Conservation (phyloP, 192 early-diverging fungal species). For the Spizellomyces sp. region DNA sequence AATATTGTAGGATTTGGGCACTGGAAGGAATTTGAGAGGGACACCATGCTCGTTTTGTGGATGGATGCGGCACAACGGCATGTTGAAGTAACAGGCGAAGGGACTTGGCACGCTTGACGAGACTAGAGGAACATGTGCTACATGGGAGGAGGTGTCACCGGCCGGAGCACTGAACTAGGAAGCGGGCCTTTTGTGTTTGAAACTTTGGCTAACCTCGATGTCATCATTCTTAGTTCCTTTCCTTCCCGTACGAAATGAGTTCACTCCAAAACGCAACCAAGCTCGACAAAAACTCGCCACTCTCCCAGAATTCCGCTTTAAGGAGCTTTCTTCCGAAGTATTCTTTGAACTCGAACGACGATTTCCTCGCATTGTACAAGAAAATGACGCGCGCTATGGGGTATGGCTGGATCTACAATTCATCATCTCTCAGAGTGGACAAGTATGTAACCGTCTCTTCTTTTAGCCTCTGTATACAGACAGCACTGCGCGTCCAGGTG, state of each 20-base stretch:
- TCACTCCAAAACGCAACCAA: constrained; percentile 92
- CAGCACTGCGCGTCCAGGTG: too few species aligned
- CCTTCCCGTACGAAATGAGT: constrained; percentile 81
- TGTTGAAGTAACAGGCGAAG: too few species aligned
- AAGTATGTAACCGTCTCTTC: too few species aligned
- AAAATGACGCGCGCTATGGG: constrained; percentile 5
- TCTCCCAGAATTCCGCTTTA: constrained; percentile 78
- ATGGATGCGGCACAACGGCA: too few species aligned
- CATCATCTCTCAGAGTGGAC: too few species aligned
- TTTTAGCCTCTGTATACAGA: too few species aligned
- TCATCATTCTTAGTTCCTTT: constrained; percentile 70
- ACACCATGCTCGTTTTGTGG: not conserved
- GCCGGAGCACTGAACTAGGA: not conserved
- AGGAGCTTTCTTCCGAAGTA: constrained; percentile 90
- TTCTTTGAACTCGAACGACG: constrained; percentile 57
- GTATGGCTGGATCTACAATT: not conserved
- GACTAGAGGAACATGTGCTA: too few species aligned
- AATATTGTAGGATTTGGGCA: constrained; percentile 45
- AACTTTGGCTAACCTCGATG: not conserved
- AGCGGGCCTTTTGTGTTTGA: not conserved
- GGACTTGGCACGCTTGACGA: too few species aligned
- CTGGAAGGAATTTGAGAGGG: not conserved
- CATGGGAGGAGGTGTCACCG: too few species aligned
- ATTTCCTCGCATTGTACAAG: constrained; percentile 22
- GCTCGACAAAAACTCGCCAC: constrained; percentile 96